Base-by-base conservation (phyloP, 148 eudicot genomes). In the Rhododendron henanense region DNA sequence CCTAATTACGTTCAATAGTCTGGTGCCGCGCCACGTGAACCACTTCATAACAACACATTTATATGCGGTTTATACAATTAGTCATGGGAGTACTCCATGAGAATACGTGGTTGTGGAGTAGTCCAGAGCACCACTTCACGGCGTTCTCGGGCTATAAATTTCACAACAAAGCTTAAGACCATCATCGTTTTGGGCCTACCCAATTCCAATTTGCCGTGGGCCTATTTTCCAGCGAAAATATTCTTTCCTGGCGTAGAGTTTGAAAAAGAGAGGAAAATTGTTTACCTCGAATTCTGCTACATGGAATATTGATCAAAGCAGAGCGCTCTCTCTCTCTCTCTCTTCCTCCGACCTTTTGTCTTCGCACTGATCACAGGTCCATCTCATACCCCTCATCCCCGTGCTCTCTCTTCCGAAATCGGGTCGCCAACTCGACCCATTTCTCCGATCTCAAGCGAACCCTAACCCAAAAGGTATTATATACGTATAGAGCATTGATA, bases 401-500 rank as follows among this genome's bases (percentile, higher is more conserved):
- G 61, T 16, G 21, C 80, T 3, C 51, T 79, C 21, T 79, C 59
- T 48, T 25, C 39, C 35, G 31, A 3, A 47, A 55, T 48, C 19
- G 61, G 82, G 31, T 79, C 23, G 59, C 18, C 14, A 5, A 11
- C 16, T 21, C 19, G 35, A 79, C 44, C 21, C 37, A 4, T n/a
- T 48, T 79, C 37, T 48, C 61, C 37, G 59, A 48, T 79, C 82
- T 50, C 59, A 25, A 79, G 28, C 57, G 5, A 79, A 14, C 59
- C 80, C 82, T 79, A 79, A 50, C 19, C 10, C 18, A 61, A 79
- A 59, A 79, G 82, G 82, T 79, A 79, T 33, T 23, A n/a, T n/a
- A 28, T 69, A 13, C 37, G 39, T 69, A 31, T 4, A n/a, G 75
- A 4, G 13, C 63, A 15, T 31, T 80, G 83, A 15, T 21, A 16